phyloP scores from a whole-genome alignment of 2,329 filamentous ascomycete species.

The Aspergillus fumigatiaffinis region DNA sequence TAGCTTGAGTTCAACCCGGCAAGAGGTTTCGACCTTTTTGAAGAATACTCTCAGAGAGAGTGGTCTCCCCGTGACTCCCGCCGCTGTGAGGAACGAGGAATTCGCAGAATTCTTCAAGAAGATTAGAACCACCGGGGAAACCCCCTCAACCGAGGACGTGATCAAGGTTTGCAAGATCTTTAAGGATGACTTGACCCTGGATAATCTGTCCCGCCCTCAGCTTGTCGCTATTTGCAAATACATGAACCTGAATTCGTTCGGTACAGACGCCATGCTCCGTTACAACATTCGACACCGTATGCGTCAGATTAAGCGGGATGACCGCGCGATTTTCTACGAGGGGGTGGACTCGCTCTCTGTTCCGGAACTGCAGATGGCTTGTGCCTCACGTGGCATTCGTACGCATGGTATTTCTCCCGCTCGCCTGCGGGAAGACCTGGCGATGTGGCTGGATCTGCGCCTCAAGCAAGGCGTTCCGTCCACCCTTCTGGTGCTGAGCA shows the following conservation, averaged over 20 bases:
- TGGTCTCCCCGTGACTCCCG: conserved; percentile 79
- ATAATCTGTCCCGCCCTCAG: conserved; percentile 94
- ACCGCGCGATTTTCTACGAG: conserved; percentile 89
- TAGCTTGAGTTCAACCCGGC: conserved; percentile 76
- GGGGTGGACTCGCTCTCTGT: conserved; percentile 93
- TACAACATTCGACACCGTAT: conserved; percentile 97
- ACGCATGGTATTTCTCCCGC: conserved; percentile 89
- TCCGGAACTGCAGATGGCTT: conserved; percentile 85
- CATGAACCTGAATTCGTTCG: conserved; percentile 96
- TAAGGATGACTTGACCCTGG: conserved; percentile 93
- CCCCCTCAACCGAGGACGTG: conserved; percentile 82
- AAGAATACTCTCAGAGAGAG: conserved; percentile 86
- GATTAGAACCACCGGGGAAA: conserved; percentile 83
- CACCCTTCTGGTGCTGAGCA: conserved; percentile 90
- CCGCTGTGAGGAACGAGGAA: conserved; percentile 85
- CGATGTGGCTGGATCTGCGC: conserved; percentile 90
- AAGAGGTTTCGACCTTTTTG: conserved; percentile 89
- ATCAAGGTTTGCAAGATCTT: conserved; percentile 99
- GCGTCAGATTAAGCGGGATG: conserved; percentile 98
- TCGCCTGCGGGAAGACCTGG: conserved; percentile 80
- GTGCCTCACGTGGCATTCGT: conserved; percentile 84
- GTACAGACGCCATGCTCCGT: conserved; percentile 94
- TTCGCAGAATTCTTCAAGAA: conserved; percentile 98
- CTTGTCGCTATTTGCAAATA: conserved; percentile 97
- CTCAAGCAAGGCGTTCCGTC: conserved; percentile 94